Evolutionary conservation across 805 yeast species (phyloP).

Genomic region (Candida silvatica): DNA sequence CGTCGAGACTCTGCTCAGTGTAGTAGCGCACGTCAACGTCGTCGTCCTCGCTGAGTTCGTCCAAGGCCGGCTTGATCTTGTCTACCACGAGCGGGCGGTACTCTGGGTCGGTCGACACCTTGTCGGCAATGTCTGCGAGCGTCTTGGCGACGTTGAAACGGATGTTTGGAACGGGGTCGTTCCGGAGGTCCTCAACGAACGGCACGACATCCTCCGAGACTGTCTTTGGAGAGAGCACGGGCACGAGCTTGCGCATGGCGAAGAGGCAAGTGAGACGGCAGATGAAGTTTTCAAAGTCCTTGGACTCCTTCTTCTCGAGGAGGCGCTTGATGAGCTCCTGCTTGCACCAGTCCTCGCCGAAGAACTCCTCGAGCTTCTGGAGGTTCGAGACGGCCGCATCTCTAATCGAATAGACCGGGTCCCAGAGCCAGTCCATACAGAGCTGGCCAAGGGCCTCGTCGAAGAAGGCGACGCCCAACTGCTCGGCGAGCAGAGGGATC

Average conservation of each 20-base stretch:
- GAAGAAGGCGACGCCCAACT: conserved; percentile 87
- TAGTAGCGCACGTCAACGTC: conserved; percentile 89
- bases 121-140: conserved; percentile 50
- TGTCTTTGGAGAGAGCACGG: conserved; percentile 54
- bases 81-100: conserved; percentile 32
- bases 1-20: conserved; percentile 44
- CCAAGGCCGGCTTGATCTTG: conserved; percentile 57
- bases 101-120: conserved; percentile 31
- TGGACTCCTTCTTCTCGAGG: conserved; percentile 32
- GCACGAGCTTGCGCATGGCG: conserved; percentile 75
- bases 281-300: conserved; percentile 57
- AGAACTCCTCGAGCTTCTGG: conserved; percentile 70
- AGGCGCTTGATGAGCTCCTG: conserved; percentile 73
- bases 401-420: conserved; percentile 90
- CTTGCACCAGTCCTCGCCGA: conserved; percentile 93
- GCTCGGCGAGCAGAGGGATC: conserved; percentile 89
- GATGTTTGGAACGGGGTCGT: conserved; percentile 89
- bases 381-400: conserved; percentile 90
- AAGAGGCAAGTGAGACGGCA: conserved; percentile 87
- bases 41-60: conserved; percentile 55
- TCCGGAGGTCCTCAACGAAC: conserved; percentile 60
- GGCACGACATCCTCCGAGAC: conserved; percentile 67
- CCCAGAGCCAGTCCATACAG: conserved; percentile 98
- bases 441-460: conserved; percentile 85
- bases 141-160: conserved; percentile 93